Conservation (phyloP, 805 yeast genomes). For the Starmerella khaoyaiensis region DNA sequence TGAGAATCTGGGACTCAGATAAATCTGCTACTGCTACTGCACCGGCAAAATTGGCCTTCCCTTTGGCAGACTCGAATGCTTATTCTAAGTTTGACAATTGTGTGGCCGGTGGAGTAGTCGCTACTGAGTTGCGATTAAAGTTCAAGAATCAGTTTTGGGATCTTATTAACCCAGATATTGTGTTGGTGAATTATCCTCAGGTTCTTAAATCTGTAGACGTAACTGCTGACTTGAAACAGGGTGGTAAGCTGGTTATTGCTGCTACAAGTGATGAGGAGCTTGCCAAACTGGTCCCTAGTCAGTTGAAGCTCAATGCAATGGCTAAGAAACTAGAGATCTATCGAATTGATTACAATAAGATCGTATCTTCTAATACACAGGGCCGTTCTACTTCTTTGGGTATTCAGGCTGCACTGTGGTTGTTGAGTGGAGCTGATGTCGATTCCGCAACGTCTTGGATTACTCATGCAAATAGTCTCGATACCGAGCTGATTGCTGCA, state of each 20-base stretch:
- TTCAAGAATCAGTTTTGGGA: conserved; percentile 25
- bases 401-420: conserved; percentile 72
- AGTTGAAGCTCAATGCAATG: conserved; percentile 41
- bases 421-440: conserved; percentile 46
- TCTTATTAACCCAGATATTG: conserved; percentile 50
- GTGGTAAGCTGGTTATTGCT: conserved; percentile 40
- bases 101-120: conserved; percentile 60
- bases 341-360: conserved; percentile 51
- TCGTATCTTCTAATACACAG: conserved; percentile 44
- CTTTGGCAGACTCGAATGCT: conserved; percentile 32
- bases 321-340: conserved; percentile 41
- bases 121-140: conserved; percentile 43
- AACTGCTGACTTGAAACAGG: conserved; percentile 42
- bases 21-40: conserved; percentile 15
- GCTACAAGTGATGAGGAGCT: conserved; percentile 35
- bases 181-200: conserved; percentile 47
- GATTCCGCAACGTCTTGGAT: conserved; percentile 63
- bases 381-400: conserved; percentile 68
- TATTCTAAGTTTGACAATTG: conserved; percentile 60
- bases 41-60: conserved; percentile 15
- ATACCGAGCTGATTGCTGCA: conserved; percentile 62
- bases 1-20: conserved; percentile 20
- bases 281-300: conserved; percentile 41
- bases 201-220: conserved; percentile 50
- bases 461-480: conserved; percentile 68